Percentiles rank a stretch among this genome's conserved stretches.
Evolutionary conservation across 2,329 filamentous ascomycete genomes (phyloP).

Genomic region (Phialemonium atrogriseum): DNA sequence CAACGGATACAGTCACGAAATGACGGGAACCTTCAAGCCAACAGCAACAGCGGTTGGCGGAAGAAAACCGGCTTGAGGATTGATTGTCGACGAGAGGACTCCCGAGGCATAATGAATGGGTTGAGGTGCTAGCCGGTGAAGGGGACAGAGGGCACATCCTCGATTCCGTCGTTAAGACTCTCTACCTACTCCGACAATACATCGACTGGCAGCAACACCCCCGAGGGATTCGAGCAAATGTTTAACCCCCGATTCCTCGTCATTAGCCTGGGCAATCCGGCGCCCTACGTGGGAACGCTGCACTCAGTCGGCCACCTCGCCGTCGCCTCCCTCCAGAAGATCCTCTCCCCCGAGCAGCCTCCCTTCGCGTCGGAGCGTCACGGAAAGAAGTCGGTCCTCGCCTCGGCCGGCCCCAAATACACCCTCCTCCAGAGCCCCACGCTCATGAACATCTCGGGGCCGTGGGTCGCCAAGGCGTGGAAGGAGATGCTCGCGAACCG

Average conservation of each 20-base stretch:
- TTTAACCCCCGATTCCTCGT: slow-evolving; percentile 57
- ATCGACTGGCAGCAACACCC: too few relatives aligned
- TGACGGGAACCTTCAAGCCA: too few relatives aligned
- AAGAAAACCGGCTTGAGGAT: too few relatives aligned
- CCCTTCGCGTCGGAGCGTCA: slow-evolving; percentile 36
- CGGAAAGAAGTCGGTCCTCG: slow-evolving; percentile 42
- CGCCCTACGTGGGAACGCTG: slow-evolving; percentile 65
- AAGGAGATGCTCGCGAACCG: slow-evolving; percentile 39
- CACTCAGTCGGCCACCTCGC: slow-evolving; percentile 83
- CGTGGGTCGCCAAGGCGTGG: slow-evolving; percentile 60
- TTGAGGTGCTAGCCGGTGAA: too few relatives aligned
- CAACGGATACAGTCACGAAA: too few relatives aligned
- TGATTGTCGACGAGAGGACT: too few relatives aligned
- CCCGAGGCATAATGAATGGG: too few relatives aligned
- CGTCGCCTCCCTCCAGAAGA: slow-evolving; percentile 50
- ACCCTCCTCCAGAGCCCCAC: slow-evolving; percentile 67
- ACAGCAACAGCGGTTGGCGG: too few relatives aligned
- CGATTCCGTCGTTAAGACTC: too few relatives aligned
- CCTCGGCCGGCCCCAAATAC: slow-evolving; percentile 41
- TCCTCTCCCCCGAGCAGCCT: slow-evolving; percentile 36
- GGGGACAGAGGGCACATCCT: too few relatives aligned
- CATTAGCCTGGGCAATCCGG: slow-evolving; percentile 80
- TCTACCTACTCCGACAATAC: too few relatives aligned
- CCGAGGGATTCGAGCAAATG: slow-evolving; percentile 6
- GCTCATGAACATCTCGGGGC: slow-evolving; percentile 79